These are phyloP conservation scores for Salinomyces thailandicus DNA, from an alignment of 2,329 filamentous ascomycete genomes.

Conservation along the genomic window DNA sequence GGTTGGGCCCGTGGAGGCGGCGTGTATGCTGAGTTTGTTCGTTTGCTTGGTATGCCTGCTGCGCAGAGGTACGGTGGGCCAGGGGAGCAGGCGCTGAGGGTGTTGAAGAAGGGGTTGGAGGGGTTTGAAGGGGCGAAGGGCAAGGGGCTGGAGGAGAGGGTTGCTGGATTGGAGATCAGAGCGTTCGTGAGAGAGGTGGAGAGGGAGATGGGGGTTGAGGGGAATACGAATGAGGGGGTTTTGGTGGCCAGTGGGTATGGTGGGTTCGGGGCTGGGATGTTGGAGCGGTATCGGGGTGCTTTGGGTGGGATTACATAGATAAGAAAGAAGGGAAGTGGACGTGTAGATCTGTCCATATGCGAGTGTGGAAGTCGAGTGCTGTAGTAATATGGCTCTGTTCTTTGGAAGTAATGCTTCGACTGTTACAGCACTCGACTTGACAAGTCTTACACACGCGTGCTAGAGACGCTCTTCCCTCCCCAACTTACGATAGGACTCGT, in stretches of 20 bases:
- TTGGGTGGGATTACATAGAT: constrained; percentile 2
- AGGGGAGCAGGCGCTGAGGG: constrained; percentile 17
- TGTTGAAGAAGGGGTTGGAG: constrained; percentile 27
- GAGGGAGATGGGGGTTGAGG: constrained; percentile 27
- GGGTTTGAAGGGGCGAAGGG: constrained; percentile 33
- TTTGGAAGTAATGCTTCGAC: no score
- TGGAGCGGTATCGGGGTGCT: constrained; percentile 2
- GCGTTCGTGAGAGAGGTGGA: constrained; percentile 59
- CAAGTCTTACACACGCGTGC: no score
- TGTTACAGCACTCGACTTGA: no score
- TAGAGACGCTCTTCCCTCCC: no score
- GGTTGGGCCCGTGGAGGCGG: constrained; percentile 73
- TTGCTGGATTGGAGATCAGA: constrained; percentile 75
- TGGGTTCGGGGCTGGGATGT: constrained; percentile 3
- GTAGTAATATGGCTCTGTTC: no score
- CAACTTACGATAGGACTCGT: no score
- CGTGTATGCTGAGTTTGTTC: constrained; percentile 47
- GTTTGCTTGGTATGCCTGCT: constrained; percentile 13
- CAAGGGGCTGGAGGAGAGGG: constrained; percentile 44
- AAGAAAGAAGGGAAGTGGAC: no score
- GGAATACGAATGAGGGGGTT: constrained; percentile 11
- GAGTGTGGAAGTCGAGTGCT: no score
- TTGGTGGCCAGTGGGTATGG: constrained; percentile 8
- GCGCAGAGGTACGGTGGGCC: constrained; percentile 24
- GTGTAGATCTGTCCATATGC: no score